Base-by-base conservation (phyloP, 2,329 filamentous ascomycete genomes). In the Graphium sp. region DNA sequence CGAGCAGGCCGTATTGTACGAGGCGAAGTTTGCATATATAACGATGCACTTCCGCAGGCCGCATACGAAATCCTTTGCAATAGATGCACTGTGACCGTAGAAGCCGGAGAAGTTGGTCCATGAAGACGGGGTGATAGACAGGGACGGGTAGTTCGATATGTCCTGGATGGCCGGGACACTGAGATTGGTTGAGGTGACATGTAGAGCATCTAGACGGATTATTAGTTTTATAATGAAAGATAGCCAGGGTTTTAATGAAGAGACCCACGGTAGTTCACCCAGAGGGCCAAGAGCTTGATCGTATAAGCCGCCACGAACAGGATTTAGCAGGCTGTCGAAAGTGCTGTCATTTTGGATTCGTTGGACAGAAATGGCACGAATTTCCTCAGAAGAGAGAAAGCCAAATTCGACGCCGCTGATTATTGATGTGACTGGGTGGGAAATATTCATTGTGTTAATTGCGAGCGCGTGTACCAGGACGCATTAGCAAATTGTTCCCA, bases 71-170 rank as follows among this genome's bases (percentile, higher is more conserved):
- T 32, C 75, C 73, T 46, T 85, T 77, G 54, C 91, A 98, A 56
- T 93, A 94, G 34, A 77, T 67, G 49, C 89, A 98, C 51, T 87
- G 79, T 30, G 82, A 78, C 41, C 84, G 74, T 13, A 98, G 64
- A 25, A 98, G 62, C 24, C 81, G 76, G 37, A 91, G 69, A 29
- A 85, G 68, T 49, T 94, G 85, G 47, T 94, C 85, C 62, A 98
- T 78, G 46, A 94, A 95, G 2, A 84, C 79, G n/a, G 87, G 82
- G 51, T 98, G 87, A 49, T 95, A 98, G 29, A 94, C 81, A 26
- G 81, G 82, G 9, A 85, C 77, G 10, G 89, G 85, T 9, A 98
- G 73, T 42, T 94, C 83, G 49, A 98, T 92, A 47, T 98, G 89
- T 30, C 89, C 91, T 34, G 79, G 70, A 57, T 98, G 91, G 32